A percentile compares a stretch with the other conserved stretches of the same genome.
These are phyloP conservation scores for Lodderomyces elongisporus DNA, from an alignment of 1,139 yeast species.

Conservation along the genomic window DNA sequence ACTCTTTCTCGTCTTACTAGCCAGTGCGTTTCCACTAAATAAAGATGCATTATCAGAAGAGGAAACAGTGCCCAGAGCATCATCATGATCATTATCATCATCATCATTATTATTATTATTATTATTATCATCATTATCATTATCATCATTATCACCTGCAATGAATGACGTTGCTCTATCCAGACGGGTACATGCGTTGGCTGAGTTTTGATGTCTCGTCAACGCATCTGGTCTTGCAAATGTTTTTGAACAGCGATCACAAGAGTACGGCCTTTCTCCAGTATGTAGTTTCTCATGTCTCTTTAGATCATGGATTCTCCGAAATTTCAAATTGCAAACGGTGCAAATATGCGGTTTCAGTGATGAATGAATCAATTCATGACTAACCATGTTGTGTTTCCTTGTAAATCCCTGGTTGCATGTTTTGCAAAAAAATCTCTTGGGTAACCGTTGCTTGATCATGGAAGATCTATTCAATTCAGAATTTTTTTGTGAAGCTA, in stretches of 20 bases:
- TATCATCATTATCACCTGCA: not conserved
- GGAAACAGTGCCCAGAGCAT: too few species aligned
- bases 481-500: too few species aligned
- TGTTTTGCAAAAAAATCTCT: conserved; percentile 47
- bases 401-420: conserved; percentile 64
- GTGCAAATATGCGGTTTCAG: conserved; percentile 64
- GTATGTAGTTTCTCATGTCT: conserved; percentile 74
- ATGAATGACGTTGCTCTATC: too few species aligned
- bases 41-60: too few species aligned
- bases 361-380: conserved; percentile 63
- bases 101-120: conserved; percentile 5
- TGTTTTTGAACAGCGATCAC: conserved; percentile 56
- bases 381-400: conserved; percentile 71
- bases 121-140: conserved; percentile 1
- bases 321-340: conserved; percentile 59
- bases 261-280: conserved; percentile 66
- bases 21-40: too few species aligned
- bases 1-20: too few species aligned
- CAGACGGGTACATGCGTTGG: conserved; percentile 39
- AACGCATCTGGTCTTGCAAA: conserved; percentile 80
- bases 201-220: conserved; percentile 53
- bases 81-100: too few species aligned
- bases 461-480: not conserved
- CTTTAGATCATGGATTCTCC: conserved; percentile 71
- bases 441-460: conserved; percentile 12